Percentiles rank a stretch among this genome's conserved stretches.
phyloP scores from a whole-genome alignment of 2,329 filamentous ascomycete genomes.

The Ceratocystis cubensis region DNA sequence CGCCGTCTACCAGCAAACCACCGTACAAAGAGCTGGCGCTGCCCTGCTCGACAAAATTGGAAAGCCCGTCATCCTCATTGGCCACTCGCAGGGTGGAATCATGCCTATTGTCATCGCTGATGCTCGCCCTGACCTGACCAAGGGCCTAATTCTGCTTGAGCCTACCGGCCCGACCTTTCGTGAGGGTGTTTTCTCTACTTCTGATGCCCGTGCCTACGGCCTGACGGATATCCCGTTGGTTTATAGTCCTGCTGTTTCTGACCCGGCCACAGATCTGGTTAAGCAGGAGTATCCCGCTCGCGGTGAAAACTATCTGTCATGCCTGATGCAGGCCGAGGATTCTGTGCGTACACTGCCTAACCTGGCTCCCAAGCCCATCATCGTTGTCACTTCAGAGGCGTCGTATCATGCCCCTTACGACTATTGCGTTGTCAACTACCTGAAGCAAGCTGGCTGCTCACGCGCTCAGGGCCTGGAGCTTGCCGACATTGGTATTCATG shows the following conservation, averaged over 20 bases:
- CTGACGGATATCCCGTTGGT: constrained; percentile 38
- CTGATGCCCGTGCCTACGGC: constrained; percentile 32
- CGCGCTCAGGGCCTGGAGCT: constrained; percentile 26
- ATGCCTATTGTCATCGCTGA: constrained; percentile 34
- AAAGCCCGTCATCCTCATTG: constrained; percentile 29
- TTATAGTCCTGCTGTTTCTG: constrained; percentile 33
- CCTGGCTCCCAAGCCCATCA: constrained; percentile 28
- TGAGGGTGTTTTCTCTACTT: constrained; percentile 31
- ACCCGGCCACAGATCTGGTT: constrained; percentile 29
- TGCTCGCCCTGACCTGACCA: constrained; percentile 31
- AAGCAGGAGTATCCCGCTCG: constrained; percentile 25
- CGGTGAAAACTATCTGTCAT: constrained; percentile 24
- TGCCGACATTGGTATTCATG: constrained; percentile 30
- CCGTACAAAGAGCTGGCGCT: constrained; percentile 31
- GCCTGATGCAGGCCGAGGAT: constrained; percentile 28
- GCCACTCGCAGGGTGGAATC: constrained; percentile 37
- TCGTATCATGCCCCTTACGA: constrained; percentile 38
- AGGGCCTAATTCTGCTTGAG: constrained; percentile 35
- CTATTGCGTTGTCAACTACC: constrained; percentile 31
- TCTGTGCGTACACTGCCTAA: constrained; percentile 29
- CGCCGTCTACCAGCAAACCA: constrained; percentile 28
- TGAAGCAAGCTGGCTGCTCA: constrained; percentile 32
- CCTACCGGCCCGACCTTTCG: constrained; percentile 37
- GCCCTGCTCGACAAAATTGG: constrained; percentile 34
- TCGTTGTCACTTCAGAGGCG: constrained; percentile 33